These are phyloP conservation scores for Fusarium sp. DNA, from an alignment of 2,329 filamentous ascomycete genomes.

Conservation along the genomic window DNA sequence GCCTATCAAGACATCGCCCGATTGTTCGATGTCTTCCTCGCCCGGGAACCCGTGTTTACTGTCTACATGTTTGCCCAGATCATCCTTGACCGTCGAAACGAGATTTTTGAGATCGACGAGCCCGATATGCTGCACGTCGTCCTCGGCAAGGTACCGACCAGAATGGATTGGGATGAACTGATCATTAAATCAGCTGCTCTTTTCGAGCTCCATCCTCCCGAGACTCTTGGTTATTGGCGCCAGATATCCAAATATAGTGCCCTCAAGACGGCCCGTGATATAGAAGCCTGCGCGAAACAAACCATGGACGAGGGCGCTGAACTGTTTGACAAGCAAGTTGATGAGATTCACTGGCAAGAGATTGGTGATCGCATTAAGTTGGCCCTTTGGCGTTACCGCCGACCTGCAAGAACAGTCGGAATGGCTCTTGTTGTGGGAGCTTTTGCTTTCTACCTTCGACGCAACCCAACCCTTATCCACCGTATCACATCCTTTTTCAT, in stretches of 20 bases:
- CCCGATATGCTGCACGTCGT: slow-evolving; percentile 92
- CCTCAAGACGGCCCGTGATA: slow-evolving; percentile 81
- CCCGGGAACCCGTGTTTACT: slow-evolving; percentile 86
- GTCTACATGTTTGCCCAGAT: slow-evolving; percentile 95
- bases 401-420: slow-evolving; percentile 71
- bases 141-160: slow-evolving; percentile 85
- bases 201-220: slow-evolving; percentile 76
- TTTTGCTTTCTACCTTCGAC: slow-evolving; percentile 75
- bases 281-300: slow-evolving; percentile 63
- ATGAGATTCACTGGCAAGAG: slow-evolving; percentile 77
- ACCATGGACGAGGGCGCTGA: slow-evolving; percentile 73
- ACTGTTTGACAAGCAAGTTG: slow-evolving; percentile 78
- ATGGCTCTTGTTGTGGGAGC: slow-evolving; percentile 75
- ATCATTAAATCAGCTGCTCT: slow-evolving; percentile 75
- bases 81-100: slow-evolving; percentile 80
- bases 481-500: slow-evolving; percentile 47
- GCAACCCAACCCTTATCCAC: slow-evolving; percentile 53
- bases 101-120: slow-evolving; percentile 92
- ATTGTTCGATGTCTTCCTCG: slow-evolving; percentile 91
- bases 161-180: slow-evolving; percentile 82
- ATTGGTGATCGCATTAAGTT: slow-evolving; percentile 47
- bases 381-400: slow-evolving; percentile 72
- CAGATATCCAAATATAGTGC: slow-evolving; percentile 80
- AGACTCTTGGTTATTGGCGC: slow-evolving; percentile 77
- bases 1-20: slow-evolving; percentile 89